Evolutionary conservation across 495 filamentous ascomycete genomes (phyloP), one percentile per base, ranked within the genome.

Genomic region (Glutinoglossum americanum): DNA sequence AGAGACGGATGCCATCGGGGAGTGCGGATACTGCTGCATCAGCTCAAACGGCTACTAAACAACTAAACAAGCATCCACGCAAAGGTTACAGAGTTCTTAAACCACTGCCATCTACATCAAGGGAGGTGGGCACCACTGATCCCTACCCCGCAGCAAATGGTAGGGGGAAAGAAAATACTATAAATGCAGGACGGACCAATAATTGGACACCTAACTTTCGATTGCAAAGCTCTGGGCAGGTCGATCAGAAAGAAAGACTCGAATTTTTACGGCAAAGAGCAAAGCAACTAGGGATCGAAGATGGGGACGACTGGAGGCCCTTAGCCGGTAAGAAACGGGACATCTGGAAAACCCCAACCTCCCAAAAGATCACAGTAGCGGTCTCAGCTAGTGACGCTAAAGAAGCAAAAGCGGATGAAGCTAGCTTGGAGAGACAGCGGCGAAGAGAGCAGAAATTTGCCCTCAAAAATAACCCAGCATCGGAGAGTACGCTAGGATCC

Each of bases 391-490:
- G 1, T 27, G 11, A 15, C 30, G 23, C 1, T 30, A 25, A 17
- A 1, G 13, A 53, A n/a, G 11, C 11, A 3, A 7, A 8, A 11
- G 15, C 4, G 15, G 49, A 53, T 15, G 49, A 28, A 1, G 49
- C 49, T 4, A 15, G 15, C 11, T 13, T 53, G 5, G 49, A 53
- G 26, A 53, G 49, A 19, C 23, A 27, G 17, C 23, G 49, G 26
- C 49, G 49, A 53, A 53, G 49, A 53, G 23, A 27, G 17, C 49
- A 11, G 23, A 53, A 53, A 53, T 53, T 53, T 53, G 49, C 49
- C 23, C 23, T 27, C 5, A 25, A 53, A 17, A 28, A 30, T 21
- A 25, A 11, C 28, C 23, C 9, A 17, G 49, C 11, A 28, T 27
- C 23, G 11, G 28, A 6, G 17, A 32, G 4, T 53, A 53, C 2